Base-by-base conservation (phyloP, 768 basidiomycete genomes). In the Clathrus columnatus region DNA sequence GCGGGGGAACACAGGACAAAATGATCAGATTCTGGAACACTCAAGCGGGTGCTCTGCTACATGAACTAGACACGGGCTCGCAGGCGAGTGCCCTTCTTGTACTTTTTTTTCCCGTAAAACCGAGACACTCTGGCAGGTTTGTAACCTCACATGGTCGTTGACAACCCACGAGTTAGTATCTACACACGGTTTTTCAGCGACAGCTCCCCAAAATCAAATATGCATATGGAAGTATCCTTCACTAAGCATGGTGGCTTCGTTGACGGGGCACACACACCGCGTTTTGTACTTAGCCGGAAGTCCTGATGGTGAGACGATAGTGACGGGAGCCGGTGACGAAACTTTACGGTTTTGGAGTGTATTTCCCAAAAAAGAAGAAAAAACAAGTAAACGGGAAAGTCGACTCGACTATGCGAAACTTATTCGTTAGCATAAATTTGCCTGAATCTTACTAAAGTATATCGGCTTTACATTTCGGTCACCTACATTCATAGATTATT, bases 1-100 rank as follows among this genome's bases (percentile, higher is more conserved):
- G 96, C 5, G 95, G 95, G 8, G 96, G 95, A 7, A 99, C 95
- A n/a, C 93, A 96, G 62, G 96, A 98, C 67, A 95, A 94, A 69
- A 95, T 93, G 65, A 93, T 99, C 45, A 76, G 94, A 57, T 97
- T 96, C 66, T 99, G 96, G 95, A 98, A 99, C 66, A 89, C 87
- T 6, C 73, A 80, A 30, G 91, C 83, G 51, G 96, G 95, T 27
- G 80, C 78, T 21, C 80, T 95, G 81, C 73, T 96, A 57, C 83
- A 79, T 58, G 86, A 92, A 66, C 75, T 93, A 48, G 94, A 98
- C 68, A 98, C 96, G 0, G 96, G 96, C 4, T 91, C 88, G 59
- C 95, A 99, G 79, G 94, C 95, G 57, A 54, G 82, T 62, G 26
- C 29, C 5, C 30, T 11, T 17, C 14, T 2, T 30, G 11, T n/a